A percentile compares a stretch with the other conserved stretches of the same genome.
Evolutionary conservation across 306 rosid species (phyloP).

Genomic region (Cajanus cajan): DNA sequence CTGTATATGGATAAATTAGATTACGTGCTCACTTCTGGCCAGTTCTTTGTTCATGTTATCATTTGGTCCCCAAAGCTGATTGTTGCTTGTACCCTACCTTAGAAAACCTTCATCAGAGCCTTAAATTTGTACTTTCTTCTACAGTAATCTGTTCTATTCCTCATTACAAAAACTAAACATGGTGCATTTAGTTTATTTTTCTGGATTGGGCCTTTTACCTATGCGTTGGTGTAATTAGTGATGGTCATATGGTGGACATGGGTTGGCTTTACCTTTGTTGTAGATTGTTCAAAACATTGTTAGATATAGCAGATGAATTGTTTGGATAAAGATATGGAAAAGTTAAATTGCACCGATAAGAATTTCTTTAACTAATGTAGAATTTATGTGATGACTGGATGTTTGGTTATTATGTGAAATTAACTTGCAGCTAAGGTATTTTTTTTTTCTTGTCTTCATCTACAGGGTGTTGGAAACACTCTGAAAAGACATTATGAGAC

Average conservation of each 20-base stretch:
- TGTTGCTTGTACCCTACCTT: neutral
- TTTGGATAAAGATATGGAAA: neutral
- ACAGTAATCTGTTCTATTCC: neutral
- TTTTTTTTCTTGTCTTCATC: constrained; percentile 23
- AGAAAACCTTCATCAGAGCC: neutral
- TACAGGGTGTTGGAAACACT: constrained; percentile 99
- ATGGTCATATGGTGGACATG: neutral
- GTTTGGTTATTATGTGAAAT: constrained; percentile 11
- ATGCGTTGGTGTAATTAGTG: neutral
- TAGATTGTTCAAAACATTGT: neutral
- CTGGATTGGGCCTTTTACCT: neutral
- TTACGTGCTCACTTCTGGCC: neutral
- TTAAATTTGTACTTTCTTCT: neutral
- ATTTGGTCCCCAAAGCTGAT: neutral
- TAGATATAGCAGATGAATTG: neutral
- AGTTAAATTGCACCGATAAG: neutral
- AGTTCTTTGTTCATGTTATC: neutral
- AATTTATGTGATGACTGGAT: neutral
- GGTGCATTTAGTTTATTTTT: neutral
- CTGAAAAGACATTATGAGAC: constrained; percentile 97
- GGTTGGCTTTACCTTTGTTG: neutral
- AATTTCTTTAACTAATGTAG: neutral
- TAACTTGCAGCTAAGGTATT: constrained; percentile 17
- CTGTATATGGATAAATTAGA: neutral
- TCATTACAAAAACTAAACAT: neutral